Conservation (phyloP, 1,139 yeast genomes). For the Blastobotrys arbuscula region DNA sequence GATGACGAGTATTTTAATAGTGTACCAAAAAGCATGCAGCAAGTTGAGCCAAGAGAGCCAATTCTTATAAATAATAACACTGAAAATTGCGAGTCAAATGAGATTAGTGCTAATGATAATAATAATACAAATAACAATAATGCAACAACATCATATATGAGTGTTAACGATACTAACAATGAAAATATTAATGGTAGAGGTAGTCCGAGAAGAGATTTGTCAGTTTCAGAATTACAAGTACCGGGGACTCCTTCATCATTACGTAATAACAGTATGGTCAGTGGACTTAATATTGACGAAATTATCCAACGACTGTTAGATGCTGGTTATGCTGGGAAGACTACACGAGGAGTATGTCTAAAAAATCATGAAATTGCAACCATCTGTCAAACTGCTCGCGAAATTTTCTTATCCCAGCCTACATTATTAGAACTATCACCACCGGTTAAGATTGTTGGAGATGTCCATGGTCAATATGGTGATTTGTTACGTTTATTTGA, state of each 20-base stretch:
- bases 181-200: not conserved
- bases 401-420: conserved; percentile 84
- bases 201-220: conserved; percentile 13
- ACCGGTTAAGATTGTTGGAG: conserved; percentile 96
- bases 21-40: conserved; percentile 31
- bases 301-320: conserved; percentile 83
- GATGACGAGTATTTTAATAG: conserved; percentile 6
- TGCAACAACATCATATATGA: not conserved
- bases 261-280: conserved; percentile 11
- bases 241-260: conserved; percentile 5
- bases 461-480: conserved; percentile 94
- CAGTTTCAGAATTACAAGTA: conserved; percentile 9
- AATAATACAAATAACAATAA: not conserved
- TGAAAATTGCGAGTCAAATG: conserved; percentile 13
- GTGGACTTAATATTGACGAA: conserved; percentile 56
- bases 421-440: conserved; percentile 82
- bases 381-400: conserved; percentile 82
- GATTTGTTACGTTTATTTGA: conserved; percentile 88
- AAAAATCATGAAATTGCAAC: conserved; percentile 82
- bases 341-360: conserved; percentile 82
- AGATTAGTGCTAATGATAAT: not conserved
- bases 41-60: conserved; percentile 32
- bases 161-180: not conserved
- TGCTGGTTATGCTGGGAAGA: conserved; percentile 92
- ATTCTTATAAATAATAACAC: conserved; percentile 28